Base-by-base conservation (phyloP, 1,139 yeast species). In the Kluyveromyces marxianus region DNA sequence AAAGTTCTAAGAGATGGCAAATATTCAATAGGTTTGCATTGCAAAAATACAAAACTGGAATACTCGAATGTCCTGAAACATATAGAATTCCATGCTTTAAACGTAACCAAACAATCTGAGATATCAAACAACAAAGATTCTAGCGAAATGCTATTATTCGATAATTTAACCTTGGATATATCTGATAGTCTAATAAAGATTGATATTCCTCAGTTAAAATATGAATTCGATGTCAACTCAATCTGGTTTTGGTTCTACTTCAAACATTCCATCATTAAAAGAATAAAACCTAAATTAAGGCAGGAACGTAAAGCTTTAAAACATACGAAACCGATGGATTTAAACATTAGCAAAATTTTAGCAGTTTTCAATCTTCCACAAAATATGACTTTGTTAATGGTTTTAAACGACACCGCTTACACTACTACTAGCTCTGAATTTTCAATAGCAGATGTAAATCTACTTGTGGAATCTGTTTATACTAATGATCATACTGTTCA, bases 401-500 rank as follows among this genome's bases (percentile, higher is more conserved):
- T 52, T 2, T 29, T 54, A 1, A 46, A 51, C 8, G 36, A 47
- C 3, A 32, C 35, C 24, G 30, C 14, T 10, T 36, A 36, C n/a
- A 4, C 7, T 6, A 5, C 39, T 4, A 10, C 4, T 26, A 25
- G 21, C 4, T 36, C 39, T 10, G 7, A 5, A 8, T 36, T 36
- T 25, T 10, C 5, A 6, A 8, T 36, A 10, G 39, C 25, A 25
- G 39, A 25, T n/a, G 28, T 36, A 2, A 34, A 35, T 25, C 25
- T 52, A n/a, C 47, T 51, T 37, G 62, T 59, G 7, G 41, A 52
- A 25, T 61, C 67, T 1, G 64, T 62, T 7, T 62, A 62, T 47
- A 52, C 55, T 10, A 52, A 52, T 29, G 37, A 50, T 4, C 25
- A 47, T 3, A 48, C 52, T 24, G 55, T 55, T 1, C 53, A 54